Evolutionary conservation across 2,329 filamentous ascomycete species (phyloP), one percentile per base, ranked within the genome.

Genomic region (Falciphora oryzae): DNA sequence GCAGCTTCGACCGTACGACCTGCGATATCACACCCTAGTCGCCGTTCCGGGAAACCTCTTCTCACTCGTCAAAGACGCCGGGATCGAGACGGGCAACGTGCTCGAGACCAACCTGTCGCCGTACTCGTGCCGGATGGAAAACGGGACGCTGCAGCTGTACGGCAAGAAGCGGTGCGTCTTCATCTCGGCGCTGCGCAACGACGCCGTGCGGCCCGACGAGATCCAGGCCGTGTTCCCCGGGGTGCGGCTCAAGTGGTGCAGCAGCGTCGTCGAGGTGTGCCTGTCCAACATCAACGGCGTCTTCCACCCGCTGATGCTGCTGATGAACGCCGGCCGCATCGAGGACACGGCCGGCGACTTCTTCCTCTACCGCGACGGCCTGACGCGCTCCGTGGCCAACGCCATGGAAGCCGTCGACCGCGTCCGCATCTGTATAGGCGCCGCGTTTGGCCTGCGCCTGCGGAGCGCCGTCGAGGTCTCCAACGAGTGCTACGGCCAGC

Each of bases 121-220:
- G 3, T 71, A 71, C 61, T 69, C 69, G 0, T 70, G 69, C 62
- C 64, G 69, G 0, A 71, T 71, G 69, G 65, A 27, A 8, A 65
- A 66, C 13, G 69, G 67, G 0, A n/a, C 58, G 4, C 57, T 71
- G 38, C 62, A 66, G 8, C 67, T 70, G 13, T 64, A 69, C 63
- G 69, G 69, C 35, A 65, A 64, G 27, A 71, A 71, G 61, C 25
- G 50, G 27, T 29, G 38, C 65, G 97, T 93, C 0, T 97, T 97
- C 71, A 85, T 97, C 61, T 91, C 92, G 5, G 91, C 93, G 4
- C 79, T 98, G 0, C 94, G 98, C 73, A 32, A 65, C 53, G 44
- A 53, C 44, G 1, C 61, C 68, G 31, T 57, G 53, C 29, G 59
- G 8, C 27, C 28, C 7, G 28, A 61, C 4, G 58, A 57, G 8